Evolutionary conservation across 306 rosid species (phyloP).

Genomic region (Rosa multiflora): DNA sequence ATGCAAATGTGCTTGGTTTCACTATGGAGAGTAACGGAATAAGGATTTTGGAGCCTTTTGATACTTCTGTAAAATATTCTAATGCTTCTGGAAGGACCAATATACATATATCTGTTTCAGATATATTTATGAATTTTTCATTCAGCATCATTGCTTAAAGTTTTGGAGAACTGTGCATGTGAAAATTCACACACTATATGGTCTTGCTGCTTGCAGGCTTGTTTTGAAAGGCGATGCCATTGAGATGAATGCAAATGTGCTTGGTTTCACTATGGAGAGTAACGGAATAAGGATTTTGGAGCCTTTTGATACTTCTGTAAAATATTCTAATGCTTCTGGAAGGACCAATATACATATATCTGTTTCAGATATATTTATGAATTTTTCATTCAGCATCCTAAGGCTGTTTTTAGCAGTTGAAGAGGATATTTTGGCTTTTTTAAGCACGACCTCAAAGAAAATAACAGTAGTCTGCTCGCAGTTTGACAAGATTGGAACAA

Average conservation of each 20-base stretch:
- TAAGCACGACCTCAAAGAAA: constrained; percentile 86
- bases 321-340: constrained; percentile 85
- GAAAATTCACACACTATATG: constrained; percentile 26
- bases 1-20: constrained; percentile 77
- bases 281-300: constrained; percentile 90
- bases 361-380: constrained; percentile 87
- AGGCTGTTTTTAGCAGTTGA: constrained; percentile 90
- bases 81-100: constrained; percentile 88
- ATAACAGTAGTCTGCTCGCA: constrained; percentile 86
- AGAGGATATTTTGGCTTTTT: constrained; percentile 83
- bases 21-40: constrained; percentile 95
- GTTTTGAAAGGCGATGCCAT: constrained; percentile 71
- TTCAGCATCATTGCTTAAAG: constrained; percentile 61
- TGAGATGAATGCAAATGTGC: constrained; percentile 78
- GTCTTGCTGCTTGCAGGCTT: constrained; percentile 54
- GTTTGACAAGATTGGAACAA: constrained; percentile 87
- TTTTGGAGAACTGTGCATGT: background rate
- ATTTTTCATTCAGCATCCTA: constrained; percentile 92
- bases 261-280: constrained; percentile 96
- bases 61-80: constrained; percentile 75
- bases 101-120: constrained; percentile 73
- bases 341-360: constrained; percentile 78
- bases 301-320: constrained; percentile 82
- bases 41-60: constrained; percentile 95
- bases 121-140: constrained; percentile 92